Percentiles rank a stretch among this genome's conserved stretches.
Conservation (phyloP, 2,329 filamentous ascomycete species). For the Ophiobolus disseminans region DNA sequence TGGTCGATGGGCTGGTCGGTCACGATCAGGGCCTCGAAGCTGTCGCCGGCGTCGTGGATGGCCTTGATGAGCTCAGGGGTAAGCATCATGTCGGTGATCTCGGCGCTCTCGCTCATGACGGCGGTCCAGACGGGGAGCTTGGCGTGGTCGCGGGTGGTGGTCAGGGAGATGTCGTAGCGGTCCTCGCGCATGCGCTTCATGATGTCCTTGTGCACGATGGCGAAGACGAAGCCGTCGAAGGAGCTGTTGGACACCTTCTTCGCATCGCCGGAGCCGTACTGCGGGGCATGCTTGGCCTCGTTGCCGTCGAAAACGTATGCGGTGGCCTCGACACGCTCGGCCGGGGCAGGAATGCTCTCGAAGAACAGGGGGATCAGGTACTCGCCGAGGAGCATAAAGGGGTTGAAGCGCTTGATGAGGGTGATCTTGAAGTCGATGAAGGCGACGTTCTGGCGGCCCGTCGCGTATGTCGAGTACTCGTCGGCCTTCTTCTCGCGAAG, state of each 20-base stretch:
- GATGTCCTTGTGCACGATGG: conserved; percentile 89
- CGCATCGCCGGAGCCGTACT: conserved; percentile 66
- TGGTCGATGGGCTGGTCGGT: conserved; percentile 89
- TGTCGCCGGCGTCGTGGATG: conserved; percentile 75
- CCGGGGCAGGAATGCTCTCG: conserved; percentile 73
- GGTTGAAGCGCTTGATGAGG: conserved; percentile 87
- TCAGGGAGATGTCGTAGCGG: conserved; percentile 92
- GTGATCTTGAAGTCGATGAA: conserved; percentile 86
- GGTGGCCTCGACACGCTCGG: conserved; percentile 77
- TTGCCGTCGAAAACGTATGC: conserved; percentile 92
- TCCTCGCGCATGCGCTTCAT: conserved; percentile 92
- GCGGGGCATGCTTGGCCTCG: conserved; percentile 77
- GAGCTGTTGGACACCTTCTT: conserved; percentile 68
- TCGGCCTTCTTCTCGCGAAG: conserved; percentile 87
- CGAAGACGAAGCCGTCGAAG: conserved; percentile 94
- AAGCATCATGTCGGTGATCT: conserved; percentile 86
- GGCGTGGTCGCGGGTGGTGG: conserved; percentile 87
- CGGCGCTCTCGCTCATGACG: conserved; percentile 95
- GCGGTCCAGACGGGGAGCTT: conserved; percentile 91
- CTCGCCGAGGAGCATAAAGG: conserved; percentile 72
- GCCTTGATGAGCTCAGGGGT: conserved; percentile 87
- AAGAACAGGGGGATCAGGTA: conserved; percentile 75
- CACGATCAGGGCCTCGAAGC: conserved; percentile 83
- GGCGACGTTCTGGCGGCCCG: conserved; percentile 89
- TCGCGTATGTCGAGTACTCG: conserved; percentile 86